Percentiles rank a stretch among this genome's conserved stretches.
Conservation (phyloP, 1,284 basidiomycete genomes). For the Cutaneotrichosporon spelunceum region DNA sequence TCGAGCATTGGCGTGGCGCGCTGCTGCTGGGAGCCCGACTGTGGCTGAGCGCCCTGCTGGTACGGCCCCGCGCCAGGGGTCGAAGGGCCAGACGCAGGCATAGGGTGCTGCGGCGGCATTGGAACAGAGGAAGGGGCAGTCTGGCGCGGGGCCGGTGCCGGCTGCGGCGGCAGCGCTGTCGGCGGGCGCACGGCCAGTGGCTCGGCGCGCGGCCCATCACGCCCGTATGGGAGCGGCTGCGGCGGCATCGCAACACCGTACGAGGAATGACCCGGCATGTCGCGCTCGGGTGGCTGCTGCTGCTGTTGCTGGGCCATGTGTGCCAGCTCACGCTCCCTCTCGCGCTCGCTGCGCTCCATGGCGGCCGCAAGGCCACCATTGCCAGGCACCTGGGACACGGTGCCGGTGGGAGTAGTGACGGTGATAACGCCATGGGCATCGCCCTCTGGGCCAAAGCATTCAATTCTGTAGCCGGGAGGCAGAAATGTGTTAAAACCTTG, state of each 20-base stretch:
- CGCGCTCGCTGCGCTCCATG: constrained; percentile 33
- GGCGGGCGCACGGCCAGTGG: constrained; percentile 12
- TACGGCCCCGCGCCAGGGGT: constrained; percentile 37
- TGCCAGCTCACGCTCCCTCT: constrained; percentile 12
- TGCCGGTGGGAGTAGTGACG: constrained; percentile 89
- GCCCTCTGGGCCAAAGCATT: constrained; percentile 58
- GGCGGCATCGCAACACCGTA: constrained; percentile 11
- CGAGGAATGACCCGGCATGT: constrained; percentile 5
- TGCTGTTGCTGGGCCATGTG: constrained; percentile 7
- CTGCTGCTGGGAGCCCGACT: constrained; percentile 27
- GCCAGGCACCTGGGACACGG: constrained; percentile 60
- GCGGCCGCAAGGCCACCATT: constrained; percentile 46
- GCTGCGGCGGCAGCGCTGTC: constrained; percentile 34
- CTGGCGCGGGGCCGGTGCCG: constrained; percentile 30
- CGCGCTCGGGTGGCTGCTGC: constrained; percentile 11
- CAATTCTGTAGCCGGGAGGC: constrained; percentile 93
- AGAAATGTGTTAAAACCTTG: constrained; percentile 99
- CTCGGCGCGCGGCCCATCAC: constrained; percentile 2
- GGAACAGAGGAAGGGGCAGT: constrained; percentile 34
- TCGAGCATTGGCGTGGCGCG: constrained; percentile 58
- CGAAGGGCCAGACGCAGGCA: constrained; percentile 29
- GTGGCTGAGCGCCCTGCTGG: constrained; percentile 1
- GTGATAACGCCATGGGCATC: constrained; percentile 78
- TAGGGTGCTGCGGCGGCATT: constrained; percentile 36
- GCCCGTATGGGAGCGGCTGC: constrained; percentile 17